Evolutionary conservation across 768 basidiomycete genomes (phyloP).

Genomic region (Termitomyces sp.): DNA sequence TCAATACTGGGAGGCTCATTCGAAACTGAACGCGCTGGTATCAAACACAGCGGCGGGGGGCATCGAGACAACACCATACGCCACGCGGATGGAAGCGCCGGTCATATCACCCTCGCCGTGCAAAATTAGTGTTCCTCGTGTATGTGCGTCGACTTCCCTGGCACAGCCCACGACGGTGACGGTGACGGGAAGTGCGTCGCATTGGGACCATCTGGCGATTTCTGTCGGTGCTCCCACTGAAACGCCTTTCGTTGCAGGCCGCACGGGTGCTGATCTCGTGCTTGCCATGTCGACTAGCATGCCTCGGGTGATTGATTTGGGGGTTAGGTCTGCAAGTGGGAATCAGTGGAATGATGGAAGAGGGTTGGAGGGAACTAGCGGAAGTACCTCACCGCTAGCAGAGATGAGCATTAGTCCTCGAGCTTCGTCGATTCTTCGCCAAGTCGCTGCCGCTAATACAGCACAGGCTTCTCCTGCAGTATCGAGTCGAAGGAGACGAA

Average conservation of each 20-base stretch:
- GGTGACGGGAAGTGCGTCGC: not conserved
- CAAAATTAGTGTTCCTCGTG: constrained; percentile 1
- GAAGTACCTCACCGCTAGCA: not conserved
- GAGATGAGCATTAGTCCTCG: not conserved
- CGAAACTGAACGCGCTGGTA: not conserved
- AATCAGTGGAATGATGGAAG: not conserved
- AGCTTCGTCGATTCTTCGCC: not conserved
- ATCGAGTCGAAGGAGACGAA: not conserved
- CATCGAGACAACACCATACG: not conserved
- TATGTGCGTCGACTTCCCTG: not conserved
- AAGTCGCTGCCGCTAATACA: not conserved
- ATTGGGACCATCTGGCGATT: not conserved
- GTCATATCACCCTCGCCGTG: not conserved
- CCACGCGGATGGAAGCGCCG: not conserved
- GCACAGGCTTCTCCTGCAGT: not conserved
- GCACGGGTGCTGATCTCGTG: constrained; percentile 3
- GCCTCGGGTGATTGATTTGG: constrained; percentile 2
- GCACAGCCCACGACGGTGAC: not conserved
- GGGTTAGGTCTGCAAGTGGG: not conserved
- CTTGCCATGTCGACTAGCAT: constrained; percentile 6
- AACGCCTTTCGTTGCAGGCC: not conserved
- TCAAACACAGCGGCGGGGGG: not conserved
- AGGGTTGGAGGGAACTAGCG: not conserved
- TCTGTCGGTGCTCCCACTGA: not conserved
- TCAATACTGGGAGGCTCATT: not conserved